These are phyloP conservation scores for Claviceps purpurea DNA, from an alignment of 2,329 filamentous ascomycete species.

Conservation along the genomic window DNA sequence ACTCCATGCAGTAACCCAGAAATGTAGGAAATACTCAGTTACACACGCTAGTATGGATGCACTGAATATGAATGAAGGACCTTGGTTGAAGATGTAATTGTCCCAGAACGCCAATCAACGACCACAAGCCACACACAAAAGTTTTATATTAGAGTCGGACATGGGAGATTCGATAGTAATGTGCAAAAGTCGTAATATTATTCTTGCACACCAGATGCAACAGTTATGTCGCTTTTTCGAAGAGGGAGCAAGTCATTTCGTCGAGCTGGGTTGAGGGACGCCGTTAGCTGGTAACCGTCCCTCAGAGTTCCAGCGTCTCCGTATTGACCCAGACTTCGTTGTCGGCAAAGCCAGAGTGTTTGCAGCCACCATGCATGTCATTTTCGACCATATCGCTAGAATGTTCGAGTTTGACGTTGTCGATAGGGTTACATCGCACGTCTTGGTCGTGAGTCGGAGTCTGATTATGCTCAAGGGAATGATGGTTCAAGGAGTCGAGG, in stretches of 20 bases:
- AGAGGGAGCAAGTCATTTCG: not conserved
- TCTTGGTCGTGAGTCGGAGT: conserved; percentile 8
- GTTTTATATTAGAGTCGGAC: too few relatives aligned
- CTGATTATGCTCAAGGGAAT: conserved; percentile 9
- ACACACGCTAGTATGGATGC: conserved; percentile 2
- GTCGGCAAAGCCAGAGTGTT: conserved; percentile 10
- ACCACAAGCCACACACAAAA: not conserved
- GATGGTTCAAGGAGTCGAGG: conserved; percentile 19
- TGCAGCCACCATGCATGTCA: conserved; percentile 10
- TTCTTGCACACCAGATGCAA: not conserved
- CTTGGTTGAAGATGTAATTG: not conserved
- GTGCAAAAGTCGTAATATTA: not conserved
- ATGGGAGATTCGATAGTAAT: too few relatives aligned
- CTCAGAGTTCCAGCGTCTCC: conserved; percentile 5
- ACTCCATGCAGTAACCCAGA: conserved; percentile 7
- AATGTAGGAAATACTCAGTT: conserved; percentile 1
- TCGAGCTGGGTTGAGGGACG: not conserved
- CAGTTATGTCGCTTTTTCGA: not conserved
- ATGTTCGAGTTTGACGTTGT: conserved; percentile 14
- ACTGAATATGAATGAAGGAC: not conserved
- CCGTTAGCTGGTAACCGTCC: not conserved
- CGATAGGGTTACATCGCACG: conserved; percentile 2
- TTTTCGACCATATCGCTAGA: conserved; percentile 13
- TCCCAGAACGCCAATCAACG: not conserved
- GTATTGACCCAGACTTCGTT: conserved; percentile 6